Base-by-base conservation (phyloP, 805 yeast species). In the Hanseniaspora hatyaiensis region DNA sequence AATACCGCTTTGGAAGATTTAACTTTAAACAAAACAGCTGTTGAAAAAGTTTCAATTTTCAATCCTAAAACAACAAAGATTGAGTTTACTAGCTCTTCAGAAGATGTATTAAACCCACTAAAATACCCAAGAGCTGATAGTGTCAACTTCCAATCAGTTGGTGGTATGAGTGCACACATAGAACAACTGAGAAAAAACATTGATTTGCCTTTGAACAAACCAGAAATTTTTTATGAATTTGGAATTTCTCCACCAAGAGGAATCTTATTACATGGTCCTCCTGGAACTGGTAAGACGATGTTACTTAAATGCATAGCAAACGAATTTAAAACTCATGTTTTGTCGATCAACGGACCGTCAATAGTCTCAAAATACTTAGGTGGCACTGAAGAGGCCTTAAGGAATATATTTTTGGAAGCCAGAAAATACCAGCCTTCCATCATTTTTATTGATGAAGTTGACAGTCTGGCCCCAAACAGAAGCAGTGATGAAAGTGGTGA, bases 221-320 rank as follows among this genome's bases (percentile, higher is more conserved):
- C 96, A 0, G 71, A 73, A 5, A 63, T 86, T 28, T 89, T 88
- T 56, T 70, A 79, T 6, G 77, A 82, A 47, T 92, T 89, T 66
- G 87, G 89, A n/a, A 80, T 87, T 16, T 72, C 80, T 8, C 96
- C 98, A 8, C 96, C 96, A 12, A 70, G 96, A 50, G 98, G 98
- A 30, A 77, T 89, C n/a, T 65, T 89, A 13, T 64, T 89, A 11
- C 95, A 89, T 65, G 98, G 98, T 0, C 95, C 96, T 2, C 92
- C 97, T 2, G 98, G 98, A 3, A 89, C 96, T 0, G 98, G 98
- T 44, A 89, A 89, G 61, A 83, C 96, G 1, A 76, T 88, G 85
- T 70, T 92, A 6, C 68, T 92, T 31, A 73, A 83, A 47, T 81
- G 95, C 23, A 78, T 89, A 8, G 94, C 95, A 0, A 71, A 77